Base-by-base conservation (phyloP, 2,329 filamentous ascomycete genomes). In the Calonectria fujianensis region DNA sequence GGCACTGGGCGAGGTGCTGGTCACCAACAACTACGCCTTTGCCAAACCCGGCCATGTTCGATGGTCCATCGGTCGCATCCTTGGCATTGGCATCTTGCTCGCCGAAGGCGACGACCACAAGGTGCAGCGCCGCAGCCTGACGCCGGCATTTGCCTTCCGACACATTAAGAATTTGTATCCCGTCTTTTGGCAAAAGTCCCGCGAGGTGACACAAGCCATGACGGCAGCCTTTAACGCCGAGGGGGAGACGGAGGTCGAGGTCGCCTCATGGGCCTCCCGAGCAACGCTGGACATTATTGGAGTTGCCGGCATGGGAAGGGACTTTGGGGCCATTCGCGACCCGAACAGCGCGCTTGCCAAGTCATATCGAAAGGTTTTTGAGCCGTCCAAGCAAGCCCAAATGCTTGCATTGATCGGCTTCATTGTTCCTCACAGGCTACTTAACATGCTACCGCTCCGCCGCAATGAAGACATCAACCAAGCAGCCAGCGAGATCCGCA, bases 31-130 rank as follows among this genome's bases (percentile, higher is more conserved):
- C 77, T 95, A 96, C 82, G 91, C 93, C 51, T 96, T 94, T 77
- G 81, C 88, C 57, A 95, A 95, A 82, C 93, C 93, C 0, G 68
- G 79, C 1, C 81, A 88, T 31, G 78, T 94, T 37, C 86, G 90
- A 41, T 85, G 85, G 54, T 88, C 89, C 1, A 85, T 96, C 5
- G 90, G 89, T 2, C 88, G 91, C 29, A 87, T 96, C 32, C 87
- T 96, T 16, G 94, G 95, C 13, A 85, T 93, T 16, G 94, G 94
- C 13, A 86, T 96, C 18, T 85, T 98, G 48, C 87, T 98, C 14
- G 94, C 95, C 2, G 96, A 98, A 84, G 96, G 96, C n/a, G 94
- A 97, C 16, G 94, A 96, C 80, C 96, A 98, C 84, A 97, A 94
- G 86, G 87, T 91, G 80, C 94, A 96, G 86, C 90, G 96, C 61